phyloP scores from a whole-genome alignment of 176 grass and related monocot genomes.

The Saccharum spontaneum region DNA sequence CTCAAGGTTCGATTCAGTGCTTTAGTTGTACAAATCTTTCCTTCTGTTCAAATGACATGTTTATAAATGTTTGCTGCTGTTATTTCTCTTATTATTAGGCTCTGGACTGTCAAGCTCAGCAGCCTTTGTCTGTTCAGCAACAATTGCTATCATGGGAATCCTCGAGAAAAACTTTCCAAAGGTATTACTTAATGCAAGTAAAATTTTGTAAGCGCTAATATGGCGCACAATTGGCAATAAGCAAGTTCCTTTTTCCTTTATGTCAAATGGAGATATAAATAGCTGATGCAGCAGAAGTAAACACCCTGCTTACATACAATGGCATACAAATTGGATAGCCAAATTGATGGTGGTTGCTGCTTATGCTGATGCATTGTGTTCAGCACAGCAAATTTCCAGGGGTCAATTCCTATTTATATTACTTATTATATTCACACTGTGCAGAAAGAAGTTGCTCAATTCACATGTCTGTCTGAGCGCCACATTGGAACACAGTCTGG shows the following conservation, averaged over 20 bases:
- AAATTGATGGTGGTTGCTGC: not conserved
- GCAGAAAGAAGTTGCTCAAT: conserved; percentile 99
- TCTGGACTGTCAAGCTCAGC: conserved; percentile 96
- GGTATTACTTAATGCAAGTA: conserved; percentile 42
- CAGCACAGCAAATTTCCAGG: not conserved
- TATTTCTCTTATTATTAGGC: conserved; percentile 47
- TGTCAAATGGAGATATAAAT: not conserved
- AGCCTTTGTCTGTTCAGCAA: conserved; percentile 97
- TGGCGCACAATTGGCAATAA: not conserved
- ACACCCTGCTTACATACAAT: not conserved
- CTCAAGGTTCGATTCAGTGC: conserved; percentile 47
- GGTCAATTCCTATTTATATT: not conserved
- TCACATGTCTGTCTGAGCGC: conserved; percentile 85
- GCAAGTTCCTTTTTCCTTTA: not conserved
- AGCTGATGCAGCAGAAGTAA: not conserved
- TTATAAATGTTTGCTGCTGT: not conserved
- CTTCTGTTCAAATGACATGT: not conserved
- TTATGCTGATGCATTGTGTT: not conserved
- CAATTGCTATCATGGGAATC: conserved; percentile 92
- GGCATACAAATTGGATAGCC: not conserved
- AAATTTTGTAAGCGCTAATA: not conserved
- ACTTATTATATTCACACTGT: conserved; percentile 33
- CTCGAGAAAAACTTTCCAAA: conserved; percentile 76
- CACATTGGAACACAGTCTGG: conserved; percentile 95
- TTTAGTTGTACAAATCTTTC: conserved; percentile 8